A percentile compares a stretch with the other conserved stretches of the same genome.
Evolutionary conservation across 2,329 filamentous ascomycete genomes (phyloP).

Genomic region (Tolypocladium endophyticum): DNA sequence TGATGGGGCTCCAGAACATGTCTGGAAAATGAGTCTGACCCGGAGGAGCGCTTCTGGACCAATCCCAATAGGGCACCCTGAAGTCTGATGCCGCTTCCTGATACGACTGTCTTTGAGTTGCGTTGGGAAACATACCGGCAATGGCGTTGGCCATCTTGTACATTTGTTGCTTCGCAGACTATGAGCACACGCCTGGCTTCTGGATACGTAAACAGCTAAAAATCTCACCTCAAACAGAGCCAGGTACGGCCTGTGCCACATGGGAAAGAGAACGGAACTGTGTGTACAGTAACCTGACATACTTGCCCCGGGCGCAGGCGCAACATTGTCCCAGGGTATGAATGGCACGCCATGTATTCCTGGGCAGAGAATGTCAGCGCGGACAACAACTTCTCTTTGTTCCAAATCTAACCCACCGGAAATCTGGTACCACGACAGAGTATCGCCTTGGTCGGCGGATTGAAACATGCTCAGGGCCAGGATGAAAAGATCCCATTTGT

Average conservation of each 20-base stretch:
- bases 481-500: conserved; percentile 68
- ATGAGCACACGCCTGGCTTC: conserved; percentile 7
- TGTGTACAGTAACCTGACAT: conserved; percentile 68
- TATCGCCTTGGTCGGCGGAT: conserved; percentile 48
- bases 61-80: conserved; percentile 51
- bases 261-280: conserved; percentile 62
- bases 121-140: conserved; percentile 36
- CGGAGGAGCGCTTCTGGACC: conserved; percentile 37
- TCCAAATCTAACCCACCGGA: conserved; percentile 42
- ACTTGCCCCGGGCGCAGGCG: conserved; percentile 37
- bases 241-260: conserved; percentile 79
- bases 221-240: conserved; percentile 42
- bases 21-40: conserved; percentile 37
- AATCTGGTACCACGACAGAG: conserved; percentile 69
- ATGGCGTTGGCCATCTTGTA: conserved; percentile 28
- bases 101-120: conserved; percentile 36
- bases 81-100: conserved; percentile 38
- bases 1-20: conserved; percentile 34
- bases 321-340: conserved; percentile 40
- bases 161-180: conserved; percentile 22
- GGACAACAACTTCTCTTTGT: neutral
- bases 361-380: conserved; percentile 17
- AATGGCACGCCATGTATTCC: conserved; percentile 74
- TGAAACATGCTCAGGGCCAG: conserved; percentile 66
- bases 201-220: no score